These are phyloP conservation scores for Thuja plicata DNA, from an alignment of 83 land plant species.

Conservation along the genomic window DNA sequence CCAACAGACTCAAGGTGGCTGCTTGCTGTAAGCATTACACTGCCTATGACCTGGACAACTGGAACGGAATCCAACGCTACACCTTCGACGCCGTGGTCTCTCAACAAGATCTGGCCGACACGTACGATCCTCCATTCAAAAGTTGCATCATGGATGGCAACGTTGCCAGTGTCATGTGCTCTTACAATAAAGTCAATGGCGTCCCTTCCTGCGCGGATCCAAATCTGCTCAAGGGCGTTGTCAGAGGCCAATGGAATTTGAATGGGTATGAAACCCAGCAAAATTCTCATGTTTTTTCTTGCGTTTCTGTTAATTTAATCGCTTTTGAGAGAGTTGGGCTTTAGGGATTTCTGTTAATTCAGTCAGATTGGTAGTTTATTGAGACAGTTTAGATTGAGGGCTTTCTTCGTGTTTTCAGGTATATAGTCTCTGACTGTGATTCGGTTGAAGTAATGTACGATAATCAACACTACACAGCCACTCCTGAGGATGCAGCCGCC, in stretches of 20 bases:
- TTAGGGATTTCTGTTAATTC: not conserved
- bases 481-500: conserved; percentile 77
- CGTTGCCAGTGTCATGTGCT: conserved; percentile 91
- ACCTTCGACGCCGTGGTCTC: conserved; percentile 71
- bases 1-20: conserved; percentile 39
- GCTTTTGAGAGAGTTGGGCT: too few relatives aligned
- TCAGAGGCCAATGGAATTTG: conserved; percentile 71
- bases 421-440: conserved; percentile 85
- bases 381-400: too few relatives aligned
- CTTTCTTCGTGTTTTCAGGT: conserved; percentile 61
- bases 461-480: conserved; percentile 51
- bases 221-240: conserved; percentile 46
- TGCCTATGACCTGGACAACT: conserved; percentile 81
- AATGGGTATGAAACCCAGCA: conserved; percentile 49
- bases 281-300: not conserved
- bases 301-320: not conserved
- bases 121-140: conserved; percentile 81
- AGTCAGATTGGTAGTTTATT: too few relatives aligned
- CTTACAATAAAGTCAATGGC: conserved; percentile 91
- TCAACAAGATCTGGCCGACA: conserved; percentile 66
- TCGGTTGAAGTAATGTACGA: conserved; percentile 58
- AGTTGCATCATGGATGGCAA: conserved; percentile 78
- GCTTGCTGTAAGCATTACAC: conserved; percentile 70
- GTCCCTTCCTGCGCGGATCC: conserved; percentile 82
- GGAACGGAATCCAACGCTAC: conserved; percentile 59